A percentile compares a stretch with the other conserved stretches of the same genome.
phyloP scores from a whole-genome alignment of 2,329 filamentous ascomycete genomes.

The Claviceps humidiphila region DNA sequence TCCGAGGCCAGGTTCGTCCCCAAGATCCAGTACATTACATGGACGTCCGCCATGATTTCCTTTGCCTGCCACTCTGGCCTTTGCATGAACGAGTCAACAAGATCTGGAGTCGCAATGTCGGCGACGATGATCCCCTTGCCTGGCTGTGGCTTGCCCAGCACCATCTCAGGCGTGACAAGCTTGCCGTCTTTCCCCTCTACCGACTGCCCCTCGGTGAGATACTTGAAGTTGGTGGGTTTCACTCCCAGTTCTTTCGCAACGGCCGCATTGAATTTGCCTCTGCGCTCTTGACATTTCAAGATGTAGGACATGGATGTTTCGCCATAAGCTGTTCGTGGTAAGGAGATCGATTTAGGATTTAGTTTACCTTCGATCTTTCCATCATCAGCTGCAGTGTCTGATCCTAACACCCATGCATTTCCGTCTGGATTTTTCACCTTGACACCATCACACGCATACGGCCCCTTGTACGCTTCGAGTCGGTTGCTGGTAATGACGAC shows the following conservation, averaged over 20 bases:
- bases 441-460: slow-evolving; percentile 20
- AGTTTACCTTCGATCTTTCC: slow-evolving; percentile 5
- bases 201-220: slow-evolving; percentile 48
- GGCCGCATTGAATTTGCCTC: slow-evolving; percentile 65
- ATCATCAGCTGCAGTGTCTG: slow-evolving; percentile 7
- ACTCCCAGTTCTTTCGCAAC: slow-evolving; percentile 56
- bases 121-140: slow-evolving; percentile 68
- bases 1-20: slow-evolving; percentile 54
- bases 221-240: slow-evolving; percentile 38
- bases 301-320: slow-evolving; percentile 73
- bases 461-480: slow-evolving; percentile 57
- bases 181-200: slow-evolving; percentile 52
- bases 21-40: slow-evolving; percentile 69
- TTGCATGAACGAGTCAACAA: slow-evolving; percentile 55
- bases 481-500: slow-evolving; percentile 54
- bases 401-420: slow-evolving; percentile 16
- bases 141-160: slow-evolving; percentile 52
- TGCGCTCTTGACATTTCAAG: slow-evolving; percentile 58
- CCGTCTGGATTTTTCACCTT: slow-evolving; percentile 11
- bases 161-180: slow-evolving; percentile 73
- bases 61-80: slow-evolving; percentile 59
- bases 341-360: slow-evolving; percentile 17
- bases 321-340: slow-evolving; percentile 57
- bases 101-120: slow-evolving; percentile 59
- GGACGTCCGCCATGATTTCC: slow-evolving; percentile 53